A percentile compares a stretch with the other conserved stretches of the same genome.
These are phyloP conservation scores for Torulaspora franciscae DNA, from an alignment of 805 yeast genomes.

Conservation along the genomic window DNA sequence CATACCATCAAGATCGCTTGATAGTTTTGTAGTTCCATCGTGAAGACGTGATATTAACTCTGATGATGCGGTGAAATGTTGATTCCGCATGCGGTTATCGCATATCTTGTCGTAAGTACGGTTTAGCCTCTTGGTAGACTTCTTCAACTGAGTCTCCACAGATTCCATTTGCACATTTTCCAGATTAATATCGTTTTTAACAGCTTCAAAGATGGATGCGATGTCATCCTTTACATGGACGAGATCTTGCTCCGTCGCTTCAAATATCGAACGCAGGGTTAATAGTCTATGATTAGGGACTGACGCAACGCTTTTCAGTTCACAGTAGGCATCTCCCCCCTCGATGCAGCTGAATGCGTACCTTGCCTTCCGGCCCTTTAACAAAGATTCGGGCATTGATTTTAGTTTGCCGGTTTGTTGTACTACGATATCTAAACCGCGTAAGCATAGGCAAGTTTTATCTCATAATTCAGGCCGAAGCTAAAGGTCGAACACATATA, in stretches of 20 bases:
- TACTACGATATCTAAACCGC: not conserved
- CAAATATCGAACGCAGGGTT: constrained; percentile 23
- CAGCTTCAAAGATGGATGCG: constrained; percentile 14
- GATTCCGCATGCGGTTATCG: constrained; percentile 16
- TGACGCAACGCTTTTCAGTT: constrained; percentile 17
- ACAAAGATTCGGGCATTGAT: constrained; percentile 1
- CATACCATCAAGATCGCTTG: constrained; percentile 14
- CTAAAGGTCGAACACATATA: not conserved
- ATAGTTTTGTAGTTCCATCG: constrained; percentile 5
- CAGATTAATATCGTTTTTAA: constrained; percentile 31
- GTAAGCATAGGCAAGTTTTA: too few relatives aligned
- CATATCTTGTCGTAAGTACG: constrained; percentile 17
- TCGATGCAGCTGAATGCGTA: constrained; percentile 14
- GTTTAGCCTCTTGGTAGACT: constrained; percentile 22
- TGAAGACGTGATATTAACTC: constrained; percentile 12
- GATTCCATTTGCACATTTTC: constrained; percentile 31
- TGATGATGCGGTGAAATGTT: constrained; percentile 7
- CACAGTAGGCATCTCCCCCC: constrained; percentile 13
- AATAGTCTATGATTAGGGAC: constrained; percentile 17
- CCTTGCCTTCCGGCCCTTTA: constrained; percentile 8
- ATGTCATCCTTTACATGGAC: constrained; percentile 23
- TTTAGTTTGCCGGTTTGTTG: not conserved
- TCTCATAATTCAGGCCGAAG: too few relatives aligned
- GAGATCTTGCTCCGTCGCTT: constrained; percentile 22
- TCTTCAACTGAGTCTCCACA: constrained; percentile 23